Base-by-base conservation (phyloP, 2,329 filamentous ascomycete genomes). In the Didymella exigua region DNA sequence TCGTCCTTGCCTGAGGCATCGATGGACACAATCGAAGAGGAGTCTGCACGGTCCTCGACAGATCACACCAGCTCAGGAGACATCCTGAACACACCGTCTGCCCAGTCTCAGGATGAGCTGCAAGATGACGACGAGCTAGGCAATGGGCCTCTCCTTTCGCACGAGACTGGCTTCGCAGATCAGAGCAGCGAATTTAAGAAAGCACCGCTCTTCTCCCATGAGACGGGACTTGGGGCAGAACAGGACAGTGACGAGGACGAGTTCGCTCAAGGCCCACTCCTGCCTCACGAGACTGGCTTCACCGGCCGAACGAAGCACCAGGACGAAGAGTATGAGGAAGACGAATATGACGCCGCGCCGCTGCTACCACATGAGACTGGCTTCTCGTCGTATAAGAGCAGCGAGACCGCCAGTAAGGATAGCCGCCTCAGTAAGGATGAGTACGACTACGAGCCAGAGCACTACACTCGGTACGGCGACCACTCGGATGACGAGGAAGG, bases 321-420 rank as follows among this genome's bases (percentile, higher is more conserved):
- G 2, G 24, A 44, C 16, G 36, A 42, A 11, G 53, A 56, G 42
- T 49, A 65, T 26, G 61, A 62, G 2, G 54, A 62, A 9, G 64
- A 69, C 31, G 67, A 71, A 19, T 59, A 65, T 14, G 65, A 69
- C 23, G 53, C 63, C 8, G 60, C 65, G 18, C 76, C 75, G 18
- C 65, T 77, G 1, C 60, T 77, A 37, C 66, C 69, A 19, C 75
- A 78, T 33, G 76, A 78, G 58, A 70, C 70, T 49, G 58, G 56
- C 4, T 58, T 60, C 50, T 42, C 68, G 43, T 48, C 54, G 27
- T 50, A 55, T 38, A 57, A 49, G 43, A 40, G 30, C 49, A 60
- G 62, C 49, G 60, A 58, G 44, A 43, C n/a, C 11, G 27, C 38
- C 6, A 45, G 37, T 60, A 55, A 63, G 61, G 43, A 58, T 26